A percentile compares a stretch with the other conserved stretches of the same genome.
These are phyloP conservation scores for Leavenworthia alabamica DNA, from an alignment of 345 rosid genomes.

Conservation along the genomic window DNA sequence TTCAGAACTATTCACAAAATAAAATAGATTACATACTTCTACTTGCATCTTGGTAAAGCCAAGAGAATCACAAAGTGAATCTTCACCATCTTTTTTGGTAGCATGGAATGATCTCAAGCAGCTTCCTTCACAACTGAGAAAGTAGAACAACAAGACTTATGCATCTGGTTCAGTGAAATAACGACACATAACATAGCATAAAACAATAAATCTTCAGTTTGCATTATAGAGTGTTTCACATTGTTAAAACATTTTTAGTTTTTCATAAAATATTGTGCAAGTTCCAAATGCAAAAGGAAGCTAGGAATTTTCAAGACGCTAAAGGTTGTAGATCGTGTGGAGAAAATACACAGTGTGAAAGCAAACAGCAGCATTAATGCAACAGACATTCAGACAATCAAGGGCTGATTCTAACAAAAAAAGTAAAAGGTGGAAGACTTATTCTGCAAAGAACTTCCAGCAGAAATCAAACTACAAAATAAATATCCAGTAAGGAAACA, in stretches of 20 bases:
- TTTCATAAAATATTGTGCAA: background rate
- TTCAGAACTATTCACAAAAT: slow-evolving; percentile 1
- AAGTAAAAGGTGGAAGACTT: background rate
- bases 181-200: background rate
- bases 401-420: background rate
- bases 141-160: slow-evolving; percentile 18
- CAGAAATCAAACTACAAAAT: slow-evolving; percentile 10
- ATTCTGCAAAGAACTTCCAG: slow-evolving; percentile 8
- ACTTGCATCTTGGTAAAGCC: slow-evolving; percentile 54
- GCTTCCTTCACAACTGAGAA: slow-evolving; percentile 76
- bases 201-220: slow-evolving; percentile 1
- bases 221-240: slow-evolving; percentile 3
- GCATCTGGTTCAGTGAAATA: slow-evolving; percentile 11
- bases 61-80: slow-evolving; percentile 57
- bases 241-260: background rate
- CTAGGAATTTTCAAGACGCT: background rate
- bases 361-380: background rate
- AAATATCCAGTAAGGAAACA: slow-evolving; percentile 20
- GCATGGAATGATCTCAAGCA: slow-evolving; percentile 94
- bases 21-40: slow-evolving; percentile 41
- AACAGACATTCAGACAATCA: background rate
- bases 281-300: background rate
- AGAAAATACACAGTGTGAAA: background rate
- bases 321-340: background rate
- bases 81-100: slow-evolving; percentile 50